A percentile compares a stretch with the other conserved stretches of the same genome.
Conservation (phyloP, 2,329 filamentous ascomycete genomes). For the Chlorencoelia australis region DNA sequence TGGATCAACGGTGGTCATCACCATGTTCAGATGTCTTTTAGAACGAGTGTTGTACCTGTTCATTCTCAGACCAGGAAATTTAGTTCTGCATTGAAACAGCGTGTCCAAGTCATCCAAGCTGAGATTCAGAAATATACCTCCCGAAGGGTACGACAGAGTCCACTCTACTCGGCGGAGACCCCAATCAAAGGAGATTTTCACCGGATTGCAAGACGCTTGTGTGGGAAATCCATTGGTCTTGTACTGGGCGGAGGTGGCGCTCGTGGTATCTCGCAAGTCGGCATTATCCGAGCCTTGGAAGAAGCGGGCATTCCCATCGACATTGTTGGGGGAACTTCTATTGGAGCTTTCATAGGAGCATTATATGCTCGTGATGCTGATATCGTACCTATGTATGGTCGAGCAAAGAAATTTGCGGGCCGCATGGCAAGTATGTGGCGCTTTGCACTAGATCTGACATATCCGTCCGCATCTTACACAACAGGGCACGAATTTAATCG, state of each 20-base stretch:
- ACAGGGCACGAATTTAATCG: slow-evolving; percentile 98
- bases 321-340: slow-evolving; percentile 89
- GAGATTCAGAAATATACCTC: slow-evolving; percentile 98
- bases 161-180: slow-evolving; percentile 82
- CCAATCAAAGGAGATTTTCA: slow-evolving; percentile 97
- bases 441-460: slow-evolving; percentile 93
- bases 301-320: slow-evolving; percentile 95
- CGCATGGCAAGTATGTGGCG: slow-evolving; percentile 99
- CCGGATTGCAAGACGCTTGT: slow-evolving; percentile 76
- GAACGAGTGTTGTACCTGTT: slow-evolving; percentile 63
- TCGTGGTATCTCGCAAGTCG: slow-evolving; percentile 82
- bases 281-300: slow-evolving; percentile 88
- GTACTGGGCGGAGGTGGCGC: slow-evolving; percentile 92
- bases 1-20: slow-evolving; percentile 99
- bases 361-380: slow-evolving; percentile 94
- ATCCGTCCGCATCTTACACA: slow-evolving; percentile 92
- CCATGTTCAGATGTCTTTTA: slow-evolving; percentile 92
- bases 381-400: slow-evolving; percentile 90
- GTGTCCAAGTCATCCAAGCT: slow-evolving; percentile 88
- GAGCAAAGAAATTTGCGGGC: slow-evolving; percentile 93
- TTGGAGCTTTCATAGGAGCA: slow-evolving; percentile 89
- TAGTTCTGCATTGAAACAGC: slow-evolving; percentile 77
- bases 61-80: slow-evolving; percentile 68
- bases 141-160: slow-evolving; percentile 76
- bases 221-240: slow-evolving; percentile 87